These are phyloP conservation scores for Otatea glauca DNA, from an alignment of 176 grass and related monocot genomes.

Conservation along the genomic window DNA sequence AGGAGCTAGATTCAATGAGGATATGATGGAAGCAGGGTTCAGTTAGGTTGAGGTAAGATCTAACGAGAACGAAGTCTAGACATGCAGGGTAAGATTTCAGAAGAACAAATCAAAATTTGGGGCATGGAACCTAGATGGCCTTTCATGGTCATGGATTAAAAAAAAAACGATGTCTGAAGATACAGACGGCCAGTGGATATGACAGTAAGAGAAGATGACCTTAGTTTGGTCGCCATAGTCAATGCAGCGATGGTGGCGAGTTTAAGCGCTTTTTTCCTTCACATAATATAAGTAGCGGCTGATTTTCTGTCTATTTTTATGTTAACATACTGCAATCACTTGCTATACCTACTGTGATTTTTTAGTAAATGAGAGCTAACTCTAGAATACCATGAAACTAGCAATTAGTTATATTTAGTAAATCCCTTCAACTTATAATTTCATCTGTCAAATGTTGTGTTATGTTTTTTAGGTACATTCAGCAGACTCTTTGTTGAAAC, in stretches of 20 bases:
- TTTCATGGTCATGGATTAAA: neutral
- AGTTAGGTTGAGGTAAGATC: neutral
- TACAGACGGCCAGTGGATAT: neutral
- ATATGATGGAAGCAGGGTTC: neutral
- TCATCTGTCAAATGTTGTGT: conserved; percentile 4
- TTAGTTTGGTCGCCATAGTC: neutral
- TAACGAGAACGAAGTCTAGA: neutral
- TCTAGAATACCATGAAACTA: conserved; percentile 12
- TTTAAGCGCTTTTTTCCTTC: neutral
- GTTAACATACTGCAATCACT: neutral
- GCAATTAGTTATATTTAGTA: neutral
- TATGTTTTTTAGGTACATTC: conserved; percentile 69
- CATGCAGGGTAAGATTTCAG: neutral
- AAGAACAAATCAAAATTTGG: neutral
- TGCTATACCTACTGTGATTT: neutral
- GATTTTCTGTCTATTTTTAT: neutral
- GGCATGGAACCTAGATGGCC: neutral
- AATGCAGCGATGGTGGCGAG: neutral
- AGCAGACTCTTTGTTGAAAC: conserved; percentile 78
- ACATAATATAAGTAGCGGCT: neutral
- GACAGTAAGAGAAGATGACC: neutral
- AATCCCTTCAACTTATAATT: neutral
- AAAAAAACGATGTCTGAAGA: neutral
- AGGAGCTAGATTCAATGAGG: neutral
- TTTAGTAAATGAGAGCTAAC: neutral